Conservation (phyloP, 73 alveolate genomes). For the Blepharisma stoltei region DNA sequence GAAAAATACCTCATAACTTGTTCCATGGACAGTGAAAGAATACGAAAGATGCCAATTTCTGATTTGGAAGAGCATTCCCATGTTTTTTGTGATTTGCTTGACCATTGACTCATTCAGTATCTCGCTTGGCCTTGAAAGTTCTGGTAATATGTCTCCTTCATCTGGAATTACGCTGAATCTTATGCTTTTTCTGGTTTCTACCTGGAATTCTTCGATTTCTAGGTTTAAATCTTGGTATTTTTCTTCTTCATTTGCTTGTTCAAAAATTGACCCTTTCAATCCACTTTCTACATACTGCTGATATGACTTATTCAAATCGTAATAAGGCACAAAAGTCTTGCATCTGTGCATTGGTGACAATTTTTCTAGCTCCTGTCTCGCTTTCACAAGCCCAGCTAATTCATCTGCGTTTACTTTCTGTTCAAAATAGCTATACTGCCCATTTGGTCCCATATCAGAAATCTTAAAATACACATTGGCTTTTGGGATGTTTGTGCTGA, state of each 20-base stretch:
- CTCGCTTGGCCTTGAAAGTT: slow-evolving; percentile 32
- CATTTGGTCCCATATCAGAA: background rate
- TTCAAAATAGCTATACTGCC: background rate
- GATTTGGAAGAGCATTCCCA: slow-evolving; percentile 1
- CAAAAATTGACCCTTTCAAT: slow-evolving; percentile 48
- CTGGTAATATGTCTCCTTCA: slow-evolving; percentile 37
- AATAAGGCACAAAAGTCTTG: slow-evolving; percentile 19
- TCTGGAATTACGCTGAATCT: slow-evolving; percentile 44
- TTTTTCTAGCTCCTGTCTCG: background rate
- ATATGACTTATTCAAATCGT: slow-evolving; percentile 7
- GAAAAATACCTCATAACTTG: background rate
- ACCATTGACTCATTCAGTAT: slow-evolving; percentile 50
- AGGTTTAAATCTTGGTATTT: too few species aligned
- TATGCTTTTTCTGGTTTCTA: slow-evolving; percentile 54
- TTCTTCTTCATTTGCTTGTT: background rate
- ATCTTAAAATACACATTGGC: slow-evolving; percentile 17
- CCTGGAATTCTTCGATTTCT: slow-evolving; percentile 58
- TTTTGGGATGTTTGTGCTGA: background rate
- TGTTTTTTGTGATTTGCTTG: background rate
- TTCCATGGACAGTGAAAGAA: slow-evolving; percentile 4
- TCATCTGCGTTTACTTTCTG: slow-evolving; percentile 21
- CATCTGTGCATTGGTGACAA: background rate
- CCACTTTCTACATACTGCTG: slow-evolving; percentile 62
- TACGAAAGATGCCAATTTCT: slow-evolving; percentile 17
- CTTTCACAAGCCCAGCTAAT: background rate